A percentile compares a stretch with the other conserved stretches of the same genome.
These are phyloP conservation scores for Knoxia roxburghii DNA, from an alignment of 257 asterid genomes.

Conservation along the genomic window DNA sequence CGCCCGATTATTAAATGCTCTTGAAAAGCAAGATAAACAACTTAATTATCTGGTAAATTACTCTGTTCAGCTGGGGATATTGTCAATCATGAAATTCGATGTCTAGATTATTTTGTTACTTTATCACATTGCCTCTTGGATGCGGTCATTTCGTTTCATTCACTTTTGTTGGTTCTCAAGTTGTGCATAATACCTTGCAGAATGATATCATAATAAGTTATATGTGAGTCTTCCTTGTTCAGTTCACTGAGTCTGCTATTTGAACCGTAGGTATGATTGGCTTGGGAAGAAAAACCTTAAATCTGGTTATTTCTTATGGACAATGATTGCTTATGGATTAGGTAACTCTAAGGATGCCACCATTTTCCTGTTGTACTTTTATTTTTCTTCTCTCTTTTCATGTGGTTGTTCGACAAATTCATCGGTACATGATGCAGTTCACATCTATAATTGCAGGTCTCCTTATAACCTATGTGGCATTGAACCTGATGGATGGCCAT, in stretches of 20 bases:
- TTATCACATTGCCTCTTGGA: not conserved
- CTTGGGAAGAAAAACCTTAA: conserved; percentile 67
- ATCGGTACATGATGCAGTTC: not conserved
- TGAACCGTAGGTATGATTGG: conserved; percentile 69
- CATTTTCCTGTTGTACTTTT: not conserved
- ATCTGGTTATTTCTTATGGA: conserved; percentile 90
- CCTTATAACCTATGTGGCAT: conserved; percentile 64
- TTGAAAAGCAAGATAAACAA: not conserved
- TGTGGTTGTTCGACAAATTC: too few relatives aligned
- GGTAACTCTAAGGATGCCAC: conserved; percentile 31
- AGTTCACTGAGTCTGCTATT: conserved; percentile 9
- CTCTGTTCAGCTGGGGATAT: not conserved
- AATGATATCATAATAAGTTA: not conserved
- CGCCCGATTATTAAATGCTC: not conserved
- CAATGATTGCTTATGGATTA: conserved; percentile 89
- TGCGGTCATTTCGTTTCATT: not conserved
- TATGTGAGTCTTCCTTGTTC: not conserved
- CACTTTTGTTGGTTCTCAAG: not conserved
- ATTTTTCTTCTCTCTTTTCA: not conserved
- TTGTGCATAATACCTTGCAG: not conserved
- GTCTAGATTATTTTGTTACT: not conserved
- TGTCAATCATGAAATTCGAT: not conserved
- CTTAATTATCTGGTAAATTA: not conserved
- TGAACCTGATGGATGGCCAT: conserved; percentile 93
- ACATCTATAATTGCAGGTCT: conserved; percentile 48